Evolutionary conservation across 129 eudicot genomes (phyloP), one percentile per base, ranked within the genome.

Genomic region (Rutidosis leptorrhynchoides): DNA sequence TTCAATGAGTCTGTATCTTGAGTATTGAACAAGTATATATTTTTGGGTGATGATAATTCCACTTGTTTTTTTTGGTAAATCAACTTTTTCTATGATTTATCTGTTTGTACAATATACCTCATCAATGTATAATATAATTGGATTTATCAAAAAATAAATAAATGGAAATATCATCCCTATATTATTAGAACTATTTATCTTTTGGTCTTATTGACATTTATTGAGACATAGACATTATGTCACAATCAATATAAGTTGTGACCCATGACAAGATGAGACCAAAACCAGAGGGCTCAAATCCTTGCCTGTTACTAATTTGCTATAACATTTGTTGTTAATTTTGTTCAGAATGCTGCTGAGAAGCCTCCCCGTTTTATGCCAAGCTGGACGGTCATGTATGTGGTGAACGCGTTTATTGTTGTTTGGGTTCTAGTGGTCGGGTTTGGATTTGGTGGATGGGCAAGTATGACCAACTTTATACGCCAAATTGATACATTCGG

Each of bases 381-480:
- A 2, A 83, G 95, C 64, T 90, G 97, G 97, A 78, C 97, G 8
- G 88, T 80, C 14, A 86, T 90, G 90, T 90, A 81, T 25, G 84
- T 70, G 52, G 11, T 86, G 33, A 90, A 90, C 72, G 67, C 75
- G 1, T 90, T 90, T 64, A 65, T 90, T 7, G 90, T 90, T 40
- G 74, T 64, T 0, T 90, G 97, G 97, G 90, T 90, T 6, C 26
- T 83, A 1, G 86, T 90, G 12, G 78, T 90, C 56, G 97, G 97
- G 65, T 90, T 90, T 67, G 97, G 97, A 73, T 90, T 90, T 33
- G 97, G 97, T 2, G 97, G 97, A 22, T 90, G 97, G 97, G 97
- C 97, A 4, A 90, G 97, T 57, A 58, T 90, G 86, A 83, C 90
- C 48, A 90, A 90, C 81, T 90, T 90, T 58, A 85, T 90, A 42